A percentile compares a stretch with the other conserved stretches of the same genome.
These are phyloP conservation scores for Blastomyces emzantsi DNA, from an alignment of 2,329 filamentous ascomycete species.

Conservation along the genomic window DNA sequence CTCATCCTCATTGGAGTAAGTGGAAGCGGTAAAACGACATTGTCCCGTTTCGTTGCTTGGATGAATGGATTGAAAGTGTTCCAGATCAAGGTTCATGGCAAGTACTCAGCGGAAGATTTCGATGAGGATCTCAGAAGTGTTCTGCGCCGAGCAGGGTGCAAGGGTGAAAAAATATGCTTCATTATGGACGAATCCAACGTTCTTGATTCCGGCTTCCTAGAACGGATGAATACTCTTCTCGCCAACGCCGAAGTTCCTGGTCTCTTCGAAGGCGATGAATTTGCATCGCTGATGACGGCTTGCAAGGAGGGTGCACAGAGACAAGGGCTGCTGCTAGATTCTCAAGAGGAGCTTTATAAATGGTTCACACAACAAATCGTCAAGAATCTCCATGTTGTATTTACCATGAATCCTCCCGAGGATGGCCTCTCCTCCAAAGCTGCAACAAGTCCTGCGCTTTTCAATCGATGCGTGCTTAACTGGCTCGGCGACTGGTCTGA, in stretches of 20 bases:
- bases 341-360: slow-evolving; percentile 98
- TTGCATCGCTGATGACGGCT: slow-evolving; percentile 96
- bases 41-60: slow-evolving; percentile 98
- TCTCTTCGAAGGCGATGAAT: slow-evolving; percentile 98
- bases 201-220: slow-evolving; percentile 93
- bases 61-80: slow-evolving; percentile 99
- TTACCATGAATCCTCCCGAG: slow-evolving; percentile 99
- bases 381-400: slow-evolving; percentile 97
- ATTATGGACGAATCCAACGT: slow-evolving; percentile 99
- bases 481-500: slow-evolving; percentile 99
- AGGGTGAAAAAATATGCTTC: slow-evolving; percentile 99
- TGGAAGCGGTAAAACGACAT: slow-evolving; percentile 94
- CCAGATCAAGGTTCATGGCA: slow-evolving; percentile 99
- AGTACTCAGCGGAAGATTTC: slow-evolving; percentile 97
- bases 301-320: slow-evolving; percentile 98
- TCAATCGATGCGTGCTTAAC: slow-evolving; percentile 99
- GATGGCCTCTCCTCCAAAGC: slow-evolving; percentile 92
- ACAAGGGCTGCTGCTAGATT: slow-evolving; percentile 89
- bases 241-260: slow-evolving; percentile 99
- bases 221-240: slow-evolving; percentile 97
- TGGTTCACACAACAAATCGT: slow-evolving; percentile 99
- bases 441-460: slow-evolving; percentile 91
- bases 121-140: slow-evolving; percentile 95
- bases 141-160: slow-evolving; percentile 85
- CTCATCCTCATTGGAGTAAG: slow-evolving; percentile 97